Evolutionary conservation across 768 basidiomycete genomes (phyloP), one percentile per base, ranked within the genome.

Genomic region (Ramaria rubella): DNA sequence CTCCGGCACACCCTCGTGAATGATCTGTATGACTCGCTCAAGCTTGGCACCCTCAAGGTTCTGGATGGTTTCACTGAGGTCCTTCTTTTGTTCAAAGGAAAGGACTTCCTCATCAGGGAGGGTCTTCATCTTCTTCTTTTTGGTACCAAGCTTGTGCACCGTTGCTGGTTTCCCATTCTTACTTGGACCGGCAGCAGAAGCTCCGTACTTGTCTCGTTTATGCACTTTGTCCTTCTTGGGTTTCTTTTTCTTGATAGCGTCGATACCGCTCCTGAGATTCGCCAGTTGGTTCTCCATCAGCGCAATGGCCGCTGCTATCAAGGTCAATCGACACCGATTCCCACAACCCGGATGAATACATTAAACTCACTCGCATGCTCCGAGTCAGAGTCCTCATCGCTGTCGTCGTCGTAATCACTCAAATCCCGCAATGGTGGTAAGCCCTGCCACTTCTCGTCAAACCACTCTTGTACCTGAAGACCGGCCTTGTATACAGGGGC

Each of bases 61-160:
- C 59, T 80, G 79, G 62, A 99, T 99, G 51, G 93, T 90, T 71
- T 97, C 94, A 65, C 94, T 95, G 55, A 99, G 75, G 67, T 97
- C 93, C 72, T 96, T 94, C 86, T 99, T 99, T 77, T 98, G 95
- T 62, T 93, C 91, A 68, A 95, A 90, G 51, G 90, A 87, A 34
- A 97, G 77, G 2, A 86, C 83, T 57, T 93, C 90, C 63, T 90
- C 87, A 62, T 91, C 88, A 9, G 80, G 72, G 43, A 83, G 69
- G 36, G 77, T 63, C 14, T 67, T 75, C 68, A 87, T 87, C 77
- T 88, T 89, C 31, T 71, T 62, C 65, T 79, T 81, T 61, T 75
- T 73, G 24, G 36, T 53, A 30, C 45, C 52, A 50, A 38, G 33
- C 71, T 83, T 85, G 73, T 83, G 83, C 69, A 31, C 62, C 75